These are phyloP conservation scores for Yueomyces sp. DNA, from an alignment of 805 yeast genomes.

Conservation along the genomic window DNA sequence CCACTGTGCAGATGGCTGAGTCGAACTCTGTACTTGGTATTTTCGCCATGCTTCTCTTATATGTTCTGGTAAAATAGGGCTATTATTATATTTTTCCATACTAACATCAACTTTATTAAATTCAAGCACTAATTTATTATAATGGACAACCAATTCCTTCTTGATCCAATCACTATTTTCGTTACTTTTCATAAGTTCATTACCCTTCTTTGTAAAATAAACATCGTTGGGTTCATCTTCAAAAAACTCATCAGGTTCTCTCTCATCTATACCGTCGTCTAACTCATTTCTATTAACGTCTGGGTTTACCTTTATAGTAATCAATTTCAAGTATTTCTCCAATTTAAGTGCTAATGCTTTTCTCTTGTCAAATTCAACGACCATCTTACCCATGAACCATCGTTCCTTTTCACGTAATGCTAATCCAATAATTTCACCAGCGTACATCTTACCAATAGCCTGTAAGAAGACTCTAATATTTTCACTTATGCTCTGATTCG, in stretches of 20 bases:
- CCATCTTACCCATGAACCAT: slow-evolving; percentile 31
- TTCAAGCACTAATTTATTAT: slow-evolving; percentile 18
- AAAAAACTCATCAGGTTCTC: slow-evolving; percentile 8
- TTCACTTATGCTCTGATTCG: slow-evolving; percentile 69
- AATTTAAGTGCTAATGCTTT: slow-evolving; percentile 25
- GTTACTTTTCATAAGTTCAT: slow-evolving; percentile 13
- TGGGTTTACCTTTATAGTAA: slow-evolving; percentile 14
- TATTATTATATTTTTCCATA: slow-evolving; percentile 26
- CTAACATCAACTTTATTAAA: slow-evolving; percentile 21
- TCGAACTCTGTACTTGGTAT: slow-evolving; percentile 52
- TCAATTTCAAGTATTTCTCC: slow-evolving; percentile 25
- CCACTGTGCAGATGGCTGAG: slow-evolving; percentile 53
- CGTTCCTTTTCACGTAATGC: slow-evolving; percentile 61
- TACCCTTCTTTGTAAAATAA: slow-evolving; percentile 10
- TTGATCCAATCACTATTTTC: slow-evolving; percentile 15
- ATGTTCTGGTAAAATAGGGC: slow-evolving; percentile 73
- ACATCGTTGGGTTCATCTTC: slow-evolving; percentile 20
- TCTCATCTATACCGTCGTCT: slow-evolving; percentile 17
- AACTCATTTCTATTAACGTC: slow-evolving; percentile 3
- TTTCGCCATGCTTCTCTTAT: slow-evolving; percentile 81
- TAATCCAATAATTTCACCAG: slow-evolving; percentile 80
- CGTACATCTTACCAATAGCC: slow-evolving; percentile 75
- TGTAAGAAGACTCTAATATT: slow-evolving; percentile 71
- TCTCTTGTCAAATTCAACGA: slow-evolving; percentile 27
- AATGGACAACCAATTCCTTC: slow-evolving; percentile 18